Evolutionary conservation across 495 filamentous ascomycete species (phyloP).

Genomic region (Podospora australis): DNA sequence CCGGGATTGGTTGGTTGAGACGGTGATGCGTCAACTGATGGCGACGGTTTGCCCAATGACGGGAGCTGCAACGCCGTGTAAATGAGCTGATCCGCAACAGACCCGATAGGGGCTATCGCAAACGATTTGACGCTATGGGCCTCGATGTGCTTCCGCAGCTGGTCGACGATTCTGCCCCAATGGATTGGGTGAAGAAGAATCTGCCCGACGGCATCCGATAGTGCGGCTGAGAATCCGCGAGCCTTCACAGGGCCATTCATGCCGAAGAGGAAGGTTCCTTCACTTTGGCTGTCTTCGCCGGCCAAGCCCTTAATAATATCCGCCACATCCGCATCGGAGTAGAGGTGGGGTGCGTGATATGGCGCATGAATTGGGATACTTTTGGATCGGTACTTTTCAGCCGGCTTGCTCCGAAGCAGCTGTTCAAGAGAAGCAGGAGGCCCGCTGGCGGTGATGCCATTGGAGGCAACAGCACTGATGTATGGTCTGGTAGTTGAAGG

Average conservation of each 20-base stretch:
- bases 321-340: constrained; percentile 49
- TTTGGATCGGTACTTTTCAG: constrained; percentile 46
- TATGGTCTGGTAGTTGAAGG: constrained; percentile 16
- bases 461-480: constrained; percentile 49
- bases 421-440: neutral
- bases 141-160: neutral
- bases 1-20: constrained; percentile 9
- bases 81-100: neutral
- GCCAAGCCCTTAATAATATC: constrained; percentile 43
- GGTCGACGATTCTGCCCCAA: neutral
- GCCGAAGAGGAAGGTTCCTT: neutral
- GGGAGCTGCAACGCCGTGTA: constrained; percentile 14
- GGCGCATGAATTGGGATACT: constrained; percentile 62
- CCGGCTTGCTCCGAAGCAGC: neutral
- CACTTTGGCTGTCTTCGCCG: constrained; percentile 25
- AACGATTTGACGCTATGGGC: neutral
- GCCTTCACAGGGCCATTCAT: neutral
- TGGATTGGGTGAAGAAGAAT: neutral
- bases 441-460: constrained; percentile 58
- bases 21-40: constrained; percentile 23
- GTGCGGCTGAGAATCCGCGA: neutral
- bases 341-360: constrained; percentile 67
- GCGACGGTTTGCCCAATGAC: constrained; percentile 15
- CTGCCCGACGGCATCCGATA: neutral
- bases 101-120: neutral